Percentiles rank a stretch among this genome's conserved stretches.
Conservation (phyloP, 2,329 filamentous ascomycete genomes). For the Trichoderma gracile region DNA sequence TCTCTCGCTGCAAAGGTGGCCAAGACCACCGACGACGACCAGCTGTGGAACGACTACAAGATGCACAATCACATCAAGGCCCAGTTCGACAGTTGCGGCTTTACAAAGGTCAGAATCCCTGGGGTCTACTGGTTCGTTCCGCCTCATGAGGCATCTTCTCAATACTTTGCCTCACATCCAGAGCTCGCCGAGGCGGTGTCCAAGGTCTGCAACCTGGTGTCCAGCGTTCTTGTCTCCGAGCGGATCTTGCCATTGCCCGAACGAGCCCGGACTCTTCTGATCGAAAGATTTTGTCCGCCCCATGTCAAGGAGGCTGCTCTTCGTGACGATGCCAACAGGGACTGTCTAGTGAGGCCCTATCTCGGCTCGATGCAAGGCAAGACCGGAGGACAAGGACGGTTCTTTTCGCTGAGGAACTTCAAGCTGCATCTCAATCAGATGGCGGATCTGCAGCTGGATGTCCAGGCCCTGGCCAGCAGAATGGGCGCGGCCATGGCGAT, state of each 20-base stretch:
- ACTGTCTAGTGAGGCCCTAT: constrained; percentile 32
- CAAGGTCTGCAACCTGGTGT: constrained; percentile 27
- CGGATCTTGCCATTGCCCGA: constrained; percentile 34
- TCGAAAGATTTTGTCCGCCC: constrained; percentile 30
- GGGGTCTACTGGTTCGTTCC: constrained; percentile 14
- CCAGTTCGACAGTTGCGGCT: not conserved
- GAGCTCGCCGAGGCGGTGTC: constrained; percentile 21
- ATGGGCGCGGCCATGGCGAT: constrained; percentile 36
- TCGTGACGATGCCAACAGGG: constrained; percentile 28
- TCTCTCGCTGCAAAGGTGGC: constrained; percentile 28
- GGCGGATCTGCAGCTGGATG: constrained; percentile 31
- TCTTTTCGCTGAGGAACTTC: constrained; percentile 38
- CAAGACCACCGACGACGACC: constrained; percentile 17
- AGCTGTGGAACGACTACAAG: constrained; percentile 25
- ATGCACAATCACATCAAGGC: constrained; percentile 16
- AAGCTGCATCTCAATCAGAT: constrained; percentile 39
- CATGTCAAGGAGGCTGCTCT: constrained; percentile 19
- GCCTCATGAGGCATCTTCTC: not conserved
- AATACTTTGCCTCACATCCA: constrained; percentile 24
- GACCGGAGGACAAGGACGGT: not conserved
- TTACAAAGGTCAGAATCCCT: constrained; percentile 22
- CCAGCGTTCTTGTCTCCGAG: constrained; percentile 30
- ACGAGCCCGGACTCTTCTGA: constrained; percentile 28
- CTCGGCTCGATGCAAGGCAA: constrained; percentile 28
- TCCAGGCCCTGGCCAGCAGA: constrained; percentile 27